Evolutionary conservation across 495 filamentous ascomycete species (phyloP).

Genomic region (Aspergillus saccharolyticus): DNA sequence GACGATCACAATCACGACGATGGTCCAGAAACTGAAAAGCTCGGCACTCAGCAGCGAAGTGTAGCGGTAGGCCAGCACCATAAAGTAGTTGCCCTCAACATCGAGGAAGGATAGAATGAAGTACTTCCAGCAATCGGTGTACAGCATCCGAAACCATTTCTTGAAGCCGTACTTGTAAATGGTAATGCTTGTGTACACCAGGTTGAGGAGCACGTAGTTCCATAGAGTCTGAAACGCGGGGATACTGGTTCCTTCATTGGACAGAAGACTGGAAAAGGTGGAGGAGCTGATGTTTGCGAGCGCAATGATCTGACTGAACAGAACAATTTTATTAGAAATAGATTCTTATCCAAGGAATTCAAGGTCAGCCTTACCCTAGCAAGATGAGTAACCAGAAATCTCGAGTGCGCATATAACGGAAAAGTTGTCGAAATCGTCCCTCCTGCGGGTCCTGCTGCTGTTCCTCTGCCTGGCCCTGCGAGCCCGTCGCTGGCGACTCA

Average conservation of each 20-base stretch:
- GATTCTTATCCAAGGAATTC: neutral
- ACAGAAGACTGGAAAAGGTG: constrained; percentile 79
- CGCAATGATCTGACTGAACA: constrained; percentile 66
- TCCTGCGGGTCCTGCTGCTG: constrained; percentile 1
- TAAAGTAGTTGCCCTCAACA: constrained; percentile 95
- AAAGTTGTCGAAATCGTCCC: constrained; percentile 30
- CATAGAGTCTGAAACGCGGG: constrained; percentile 94
- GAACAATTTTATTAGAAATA: neutral
- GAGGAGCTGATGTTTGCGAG: constrained; percentile 85
- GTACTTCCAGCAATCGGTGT: constrained; percentile 83
- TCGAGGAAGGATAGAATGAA: constrained; percentile 87
- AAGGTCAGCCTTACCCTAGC: constrained; percentile 62
- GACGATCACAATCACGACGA: constrained; percentile 81
- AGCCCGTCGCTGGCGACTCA: neutral
- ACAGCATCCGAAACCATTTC: constrained; percentile 57
- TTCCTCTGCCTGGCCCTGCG: neutral
- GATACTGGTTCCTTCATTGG: constrained; percentile 63
- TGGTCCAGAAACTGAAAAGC: constrained; percentile 97
- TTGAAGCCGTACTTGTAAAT: constrained; percentile 75
- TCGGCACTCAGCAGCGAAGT: constrained; percentile 85
- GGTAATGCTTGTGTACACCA: constrained; percentile 75
- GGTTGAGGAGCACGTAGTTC: constrained; percentile 79
- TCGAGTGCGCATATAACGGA: constrained; percentile 72
- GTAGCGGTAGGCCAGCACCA: constrained; percentile 88
- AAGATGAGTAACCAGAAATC: constrained; percentile 80